phyloP scores from a whole-genome alignment of 2,329 filamentous ascomycete genomes.

The Clarireedia hainanense region DNA sequence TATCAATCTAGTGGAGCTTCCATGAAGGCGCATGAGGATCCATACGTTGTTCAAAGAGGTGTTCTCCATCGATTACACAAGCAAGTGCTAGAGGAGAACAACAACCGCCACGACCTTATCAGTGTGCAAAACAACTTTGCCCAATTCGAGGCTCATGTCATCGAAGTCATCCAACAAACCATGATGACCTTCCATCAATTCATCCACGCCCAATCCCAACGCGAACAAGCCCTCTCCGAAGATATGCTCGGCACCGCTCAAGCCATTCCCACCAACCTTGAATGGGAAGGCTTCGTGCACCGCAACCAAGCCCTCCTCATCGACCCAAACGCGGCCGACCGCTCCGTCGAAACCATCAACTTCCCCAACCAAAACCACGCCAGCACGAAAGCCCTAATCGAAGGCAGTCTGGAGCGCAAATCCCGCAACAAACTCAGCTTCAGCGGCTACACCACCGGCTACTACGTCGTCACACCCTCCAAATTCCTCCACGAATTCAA shows the following conservation, averaged over 20 bases:
- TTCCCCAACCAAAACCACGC: constrained; percentile 87
- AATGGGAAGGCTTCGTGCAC: constrained; percentile 79
- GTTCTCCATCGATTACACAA: constrained; percentile 78
- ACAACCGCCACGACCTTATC: constrained; percentile 85
- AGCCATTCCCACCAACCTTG: constrained; percentile 73
- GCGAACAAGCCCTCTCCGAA: constrained; percentile 69
- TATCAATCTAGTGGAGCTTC: constrained; percentile 71
- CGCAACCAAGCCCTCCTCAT: constrained; percentile 68
- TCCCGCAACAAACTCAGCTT: constrained; percentile 73
- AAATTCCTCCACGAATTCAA: constrained; percentile 96
- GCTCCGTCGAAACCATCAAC: constrained; percentile 62
- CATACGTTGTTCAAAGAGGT: constrained; percentile 78
- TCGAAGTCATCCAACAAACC: constrained; percentile 74
- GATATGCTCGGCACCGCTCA: constrained; percentile 76
- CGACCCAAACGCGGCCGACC: constrained; percentile 66
- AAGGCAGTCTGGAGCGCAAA: constrained; percentile 85
- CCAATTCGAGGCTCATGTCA: constrained; percentile 77
- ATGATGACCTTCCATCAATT: constrained; percentile 79
- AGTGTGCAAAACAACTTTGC: constrained; percentile 86
- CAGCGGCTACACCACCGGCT: constrained; percentile 68
- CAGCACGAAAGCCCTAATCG: constrained; percentile 74
- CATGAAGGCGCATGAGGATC: constrained; percentile 67
- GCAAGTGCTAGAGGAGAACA: constrained; percentile 93
- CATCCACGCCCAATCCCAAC: constrained; percentile 72
- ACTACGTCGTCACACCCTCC: constrained; percentile 84